phyloP scores from a whole-genome alignment of 495 filamentous ascomycete genomes.

The Pseudevernia furfuracea region DNA sequence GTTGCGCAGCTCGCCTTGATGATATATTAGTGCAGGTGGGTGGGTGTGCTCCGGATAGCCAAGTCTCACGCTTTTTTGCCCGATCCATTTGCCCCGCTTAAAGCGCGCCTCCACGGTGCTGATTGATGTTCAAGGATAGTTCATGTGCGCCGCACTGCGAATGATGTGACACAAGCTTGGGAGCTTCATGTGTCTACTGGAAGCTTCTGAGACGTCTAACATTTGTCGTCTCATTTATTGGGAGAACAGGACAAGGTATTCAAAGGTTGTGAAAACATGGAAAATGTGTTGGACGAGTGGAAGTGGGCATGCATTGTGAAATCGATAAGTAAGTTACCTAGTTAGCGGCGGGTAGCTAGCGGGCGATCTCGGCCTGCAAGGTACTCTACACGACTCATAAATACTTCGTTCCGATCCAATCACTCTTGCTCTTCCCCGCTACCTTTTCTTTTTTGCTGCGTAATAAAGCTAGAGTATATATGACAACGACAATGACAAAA shows the following conservation, averaged over 20 bases:
- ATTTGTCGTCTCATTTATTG: background rate
- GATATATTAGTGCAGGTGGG: conserved; percentile 15
- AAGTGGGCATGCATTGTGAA: conserved; percentile 1
- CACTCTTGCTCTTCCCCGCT: background rate
- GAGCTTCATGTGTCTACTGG: conserved; percentile 16
- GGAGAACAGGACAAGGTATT: background rate
- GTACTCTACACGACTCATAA: background rate
- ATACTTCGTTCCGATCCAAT: background rate
- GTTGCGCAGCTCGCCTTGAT: conserved; percentile 75
- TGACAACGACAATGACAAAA: too few relatives aligned
- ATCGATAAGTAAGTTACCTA: background rate
- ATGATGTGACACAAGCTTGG: conserved; percentile 12
- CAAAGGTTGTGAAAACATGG: background rate
- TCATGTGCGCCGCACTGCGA: conserved; percentile 15
- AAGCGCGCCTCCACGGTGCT: conserved; percentile 5
- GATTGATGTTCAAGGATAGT: conserved; percentile 13
- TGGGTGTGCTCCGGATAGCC: conserved; percentile 18
- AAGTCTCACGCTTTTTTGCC: conserved; percentile 64
- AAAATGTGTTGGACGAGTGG: background rate
- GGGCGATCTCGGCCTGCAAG: background rate
- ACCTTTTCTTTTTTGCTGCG: background rate
- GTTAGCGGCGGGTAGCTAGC: background rate
- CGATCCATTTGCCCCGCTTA: conserved; percentile 58
- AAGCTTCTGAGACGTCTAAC: background rate
- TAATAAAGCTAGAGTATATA: background rate